Conservation (phyloP, 768 basidiomycete species). For the Tricholoma flavovirens region DNA sequence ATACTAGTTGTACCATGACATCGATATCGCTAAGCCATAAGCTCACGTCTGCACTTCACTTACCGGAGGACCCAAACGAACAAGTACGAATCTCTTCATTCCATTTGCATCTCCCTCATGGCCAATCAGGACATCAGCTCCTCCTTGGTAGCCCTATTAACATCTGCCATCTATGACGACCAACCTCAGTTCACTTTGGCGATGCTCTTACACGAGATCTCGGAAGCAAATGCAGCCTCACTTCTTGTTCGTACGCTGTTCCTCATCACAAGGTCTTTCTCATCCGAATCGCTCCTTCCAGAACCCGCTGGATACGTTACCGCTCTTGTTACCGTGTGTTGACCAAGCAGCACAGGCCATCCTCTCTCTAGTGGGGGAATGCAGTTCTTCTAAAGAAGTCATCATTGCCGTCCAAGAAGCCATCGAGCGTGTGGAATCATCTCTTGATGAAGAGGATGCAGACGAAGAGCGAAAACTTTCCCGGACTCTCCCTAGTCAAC, state of each 20-base stretch:
- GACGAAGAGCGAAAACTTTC: conserved; percentile 19
- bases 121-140: conserved; percentile 20
- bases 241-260: conserved; percentile 14
- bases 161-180: conserved; percentile 29
- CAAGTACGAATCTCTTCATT: neutral
- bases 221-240: conserved; percentile 16
- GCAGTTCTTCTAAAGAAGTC: conserved; percentile 40
- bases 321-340: conserved; percentile 31
- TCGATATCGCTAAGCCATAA: neutral
- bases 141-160: conserved; percentile 28
- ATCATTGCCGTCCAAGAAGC: conserved; percentile 42
- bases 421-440: conserved; percentile 30
- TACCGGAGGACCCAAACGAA: neutral
- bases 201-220: conserved; percentile 27
- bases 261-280: neutral
- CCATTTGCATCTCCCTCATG: neutral
- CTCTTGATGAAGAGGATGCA: conserved; percentile 16
- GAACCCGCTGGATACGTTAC: conserved; percentile 42
- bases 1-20: neutral
- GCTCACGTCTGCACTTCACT: neutral
- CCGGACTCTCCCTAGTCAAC: conserved; percentile 20
- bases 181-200: conserved; percentile 22
- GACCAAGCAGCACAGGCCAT: conserved; percentile 35
- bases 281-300: conserved; percentile 14
- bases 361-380: conserved; percentile 34